A percentile compares a stretch with the other conserved stretches of the same genome.
These are phyloP conservation scores for Sonneratia alba DNA, from an alignment of 345 rosid genomes.

Conservation along the genomic window DNA sequence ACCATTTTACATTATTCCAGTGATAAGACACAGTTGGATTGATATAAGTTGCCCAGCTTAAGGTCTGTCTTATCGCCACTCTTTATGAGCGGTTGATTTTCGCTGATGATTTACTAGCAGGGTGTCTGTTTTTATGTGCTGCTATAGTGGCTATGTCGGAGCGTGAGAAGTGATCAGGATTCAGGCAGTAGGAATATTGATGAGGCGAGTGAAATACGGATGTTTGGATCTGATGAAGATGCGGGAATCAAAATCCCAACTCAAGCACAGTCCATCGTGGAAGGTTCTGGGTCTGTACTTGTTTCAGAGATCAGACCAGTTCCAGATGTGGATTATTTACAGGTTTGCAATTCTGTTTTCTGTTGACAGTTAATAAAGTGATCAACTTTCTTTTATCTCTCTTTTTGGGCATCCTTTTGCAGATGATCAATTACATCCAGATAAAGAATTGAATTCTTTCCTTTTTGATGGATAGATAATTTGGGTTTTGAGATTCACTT, in stretches of 20 bases:
- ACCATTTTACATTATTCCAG: not conserved
- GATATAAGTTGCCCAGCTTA: not conserved
- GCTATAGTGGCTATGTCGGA: slow-evolving; percentile 75
- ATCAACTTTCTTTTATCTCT: not conserved
- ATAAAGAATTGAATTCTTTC: not conserved
- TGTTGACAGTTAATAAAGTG: not conserved
- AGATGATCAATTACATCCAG: not conserved
- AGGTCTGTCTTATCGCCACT: slow-evolving; percentile 17
- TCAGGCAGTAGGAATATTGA: slow-evolving; percentile 25
- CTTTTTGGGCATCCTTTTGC: not conserved
- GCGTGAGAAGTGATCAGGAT: slow-evolving; percentile 35
- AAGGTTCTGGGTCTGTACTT: slow-evolving; percentile 61
- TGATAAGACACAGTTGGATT: not conserved
- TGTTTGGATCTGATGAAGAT: slow-evolving; percentile 61
- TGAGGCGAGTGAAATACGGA: slow-evolving; percentile 32
- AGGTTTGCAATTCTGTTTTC: slow-evolving; percentile 31
- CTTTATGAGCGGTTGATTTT: slow-evolving; percentile 44
- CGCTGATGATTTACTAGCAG: slow-evolving; percentile 64
- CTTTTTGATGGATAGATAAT: not conserved
- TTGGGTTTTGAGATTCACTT: not conserved
- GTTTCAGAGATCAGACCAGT: slow-evolving; percentile 59
- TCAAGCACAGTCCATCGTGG: slow-evolving; percentile 68
- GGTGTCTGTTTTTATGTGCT: slow-evolving; percentile 59
- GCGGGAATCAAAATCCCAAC: slow-evolving; percentile 49
- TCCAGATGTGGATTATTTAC: slow-evolving; percentile 87